phyloP scores from a whole-genome alignment of 2,329 filamentous ascomycete species.

The Alternaria brassicicola region DNA sequence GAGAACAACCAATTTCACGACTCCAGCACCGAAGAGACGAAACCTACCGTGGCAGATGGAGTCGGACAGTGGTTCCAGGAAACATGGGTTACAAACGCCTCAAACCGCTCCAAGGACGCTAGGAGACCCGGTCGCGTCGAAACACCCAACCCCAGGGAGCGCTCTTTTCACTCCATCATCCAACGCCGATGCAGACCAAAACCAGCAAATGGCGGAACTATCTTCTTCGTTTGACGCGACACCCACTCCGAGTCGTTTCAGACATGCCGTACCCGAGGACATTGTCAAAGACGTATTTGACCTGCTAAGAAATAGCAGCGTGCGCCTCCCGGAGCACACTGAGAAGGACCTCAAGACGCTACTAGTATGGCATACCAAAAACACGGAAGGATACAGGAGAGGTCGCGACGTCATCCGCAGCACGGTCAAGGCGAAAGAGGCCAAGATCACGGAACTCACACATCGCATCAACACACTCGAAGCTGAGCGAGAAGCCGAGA shows the following conservation, averaged over 20 bases:
- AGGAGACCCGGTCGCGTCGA: slow-evolving; percentile 23
- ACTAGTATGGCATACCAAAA: slow-evolving; percentile 59
- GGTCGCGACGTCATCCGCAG: slow-evolving; percentile 71
- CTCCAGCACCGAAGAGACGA: slow-evolving; percentile 39
- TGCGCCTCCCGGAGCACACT: slow-evolving; percentile 42
- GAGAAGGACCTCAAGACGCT: slow-evolving; percentile 28
- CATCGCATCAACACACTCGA: slow-evolving; percentile 66
- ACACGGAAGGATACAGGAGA: slow-evolving; percentile 65
- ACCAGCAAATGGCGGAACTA: slow-evolving; percentile 19
- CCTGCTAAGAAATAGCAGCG: slow-evolving; percentile 54
- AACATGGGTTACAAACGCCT: slow-evolving; percentile 36
- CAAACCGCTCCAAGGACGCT: slow-evolving; percentile 24
- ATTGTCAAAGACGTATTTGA: slow-evolving; percentile 54
- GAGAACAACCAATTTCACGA: slow-evolving; percentile 47
- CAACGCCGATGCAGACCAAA: slow-evolving; percentile 10
- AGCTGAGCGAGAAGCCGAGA: slow-evolving; percentile 61
- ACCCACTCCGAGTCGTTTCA: slow-evolving; percentile 44
- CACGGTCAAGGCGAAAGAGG: slow-evolving; percentile 68
- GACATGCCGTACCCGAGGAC: slow-evolving; percentile 23
- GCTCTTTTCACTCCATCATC: slow-evolving; percentile 30
- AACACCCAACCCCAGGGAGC: slow-evolving; percentile 1
- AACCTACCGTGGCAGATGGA: slow-evolving; percentile 51
- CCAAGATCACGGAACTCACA: slow-evolving; percentile 68
- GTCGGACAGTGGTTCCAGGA: slow-evolving; percentile 6
- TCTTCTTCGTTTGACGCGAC: slow-evolving; percentile 35